Evolutionary conservation across 768 basidiomycete genomes (phyloP), one percentile per base, ranked within the genome.

Genomic region (Mycena latifolia): DNA sequence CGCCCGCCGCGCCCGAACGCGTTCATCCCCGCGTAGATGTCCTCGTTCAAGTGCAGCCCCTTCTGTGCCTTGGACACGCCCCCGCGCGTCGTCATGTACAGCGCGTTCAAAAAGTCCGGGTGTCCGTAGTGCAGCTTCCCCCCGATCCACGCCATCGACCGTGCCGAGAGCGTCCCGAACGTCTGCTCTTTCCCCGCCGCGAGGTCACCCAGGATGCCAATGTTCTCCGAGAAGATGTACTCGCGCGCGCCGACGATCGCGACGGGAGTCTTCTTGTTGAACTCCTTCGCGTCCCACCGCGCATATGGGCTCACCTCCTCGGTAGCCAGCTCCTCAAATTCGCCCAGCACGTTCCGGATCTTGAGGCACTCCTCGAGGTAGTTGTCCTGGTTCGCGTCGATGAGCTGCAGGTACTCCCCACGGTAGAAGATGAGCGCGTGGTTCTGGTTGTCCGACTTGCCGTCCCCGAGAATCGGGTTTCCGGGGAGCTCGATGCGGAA

Each of bases 201-300:
- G 51, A 99, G 87, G 79, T 99, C 98, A 73, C 98, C 98, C 52
- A 99, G 86, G 73, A 99, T 97, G 86, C 98, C 98, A 68, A 99
- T 99, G 76, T 98, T 98, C 83, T 99, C 98, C 55, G 98, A 99
- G 82, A 99, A 99, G 77, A 99, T 98, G 79, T 99, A 99, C 84
- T 99, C 97, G 80, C 98, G 90, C n/a, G 98, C 97, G 78, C 97
- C 98, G 66, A 99, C 93, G 69, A 99, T 99, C 12, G 98, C 97
- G 27, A 99, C 93, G 20, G 98, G 98, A 24, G 93, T 77, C 63
- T 87, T 88, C 76, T 88, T 88, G 85, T 88, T 88, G 85, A 96
- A 94, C 71, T 98, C 95, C 77, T 93, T 90, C 74, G 92, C 89
- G 66, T 91, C 91, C 88, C 92, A 95, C 67, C 92, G 92, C 12